These are phyloP conservation scores for Apophysomyces elegans DNA, from an alignment of 371 early-diverging fungal species.

Conservation along the genomic window DNA sequence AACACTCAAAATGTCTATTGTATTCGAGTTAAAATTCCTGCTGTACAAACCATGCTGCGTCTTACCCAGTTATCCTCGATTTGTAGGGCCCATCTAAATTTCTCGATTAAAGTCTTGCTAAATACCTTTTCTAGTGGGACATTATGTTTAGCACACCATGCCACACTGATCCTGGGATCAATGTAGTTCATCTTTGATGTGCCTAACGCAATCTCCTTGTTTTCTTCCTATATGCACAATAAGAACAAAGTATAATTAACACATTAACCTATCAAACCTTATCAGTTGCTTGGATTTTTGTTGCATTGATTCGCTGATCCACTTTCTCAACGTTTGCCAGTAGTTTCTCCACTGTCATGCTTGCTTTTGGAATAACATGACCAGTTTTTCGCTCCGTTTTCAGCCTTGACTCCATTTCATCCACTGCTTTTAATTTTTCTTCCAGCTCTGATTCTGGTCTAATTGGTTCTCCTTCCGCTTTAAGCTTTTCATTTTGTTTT, in stretches of 20 bases:
- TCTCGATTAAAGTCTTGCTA: constrained; percentile 85
- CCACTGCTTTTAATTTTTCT: constrained; percentile 59
- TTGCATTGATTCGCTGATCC: constrained; percentile 68
- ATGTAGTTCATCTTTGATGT: constrained; percentile 98
- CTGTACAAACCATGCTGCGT: neutral
- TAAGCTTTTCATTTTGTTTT: constrained; percentile 74
- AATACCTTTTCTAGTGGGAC: constrained; percentile 95
- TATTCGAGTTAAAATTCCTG: neutral
- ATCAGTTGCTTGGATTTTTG: constrained; percentile 73
- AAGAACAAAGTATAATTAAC: neutral
- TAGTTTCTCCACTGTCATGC: constrained; percentile 63
- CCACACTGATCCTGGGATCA: constrained; percentile 94
- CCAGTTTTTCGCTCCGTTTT: constrained; percentile 57
- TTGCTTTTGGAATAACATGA: constrained; percentile 38
- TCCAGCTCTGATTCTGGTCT: constrained; percentile 57
- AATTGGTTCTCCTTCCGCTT: constrained; percentile 59
- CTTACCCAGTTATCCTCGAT: constrained; percentile 75
- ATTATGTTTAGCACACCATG: constrained; percentile 89
- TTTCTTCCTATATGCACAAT: constrained; percentile 75
- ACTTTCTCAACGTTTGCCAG: constrained; percentile 68
- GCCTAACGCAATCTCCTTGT: constrained; percentile 95
- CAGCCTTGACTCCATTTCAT: constrained; percentile 49
- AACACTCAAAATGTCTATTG: no score
- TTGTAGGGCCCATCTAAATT: constrained; percentile 96
- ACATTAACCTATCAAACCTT: constrained; percentile 53